A percentile compares a stretch with the other conserved stretches of the same genome.
Evolutionary conservation across 1,139 yeast genomes (phyloP).

Genomic region (Hansenula lynferdii): DNA sequence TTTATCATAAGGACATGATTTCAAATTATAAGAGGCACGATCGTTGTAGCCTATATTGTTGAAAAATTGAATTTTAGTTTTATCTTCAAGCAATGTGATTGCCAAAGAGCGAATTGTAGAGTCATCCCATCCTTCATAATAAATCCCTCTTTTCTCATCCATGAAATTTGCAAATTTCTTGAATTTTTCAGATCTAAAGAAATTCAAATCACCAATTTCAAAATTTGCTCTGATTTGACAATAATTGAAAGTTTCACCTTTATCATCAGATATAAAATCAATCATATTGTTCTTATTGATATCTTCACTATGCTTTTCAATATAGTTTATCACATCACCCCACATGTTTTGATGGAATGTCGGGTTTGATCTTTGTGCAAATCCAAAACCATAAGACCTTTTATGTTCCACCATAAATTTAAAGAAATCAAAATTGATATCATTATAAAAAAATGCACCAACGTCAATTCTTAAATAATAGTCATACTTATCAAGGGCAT

Average conservation of each 20-base stretch:
- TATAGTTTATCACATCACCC: no score
- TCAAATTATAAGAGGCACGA: conserved; percentile 39
- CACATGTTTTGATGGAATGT: conserved; percentile 55
- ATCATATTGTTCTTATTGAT: conserved; percentile 42
- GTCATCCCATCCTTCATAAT: conserved; percentile 64
- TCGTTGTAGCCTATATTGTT: conserved; percentile 47
- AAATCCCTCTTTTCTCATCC: conserved; percentile 49
- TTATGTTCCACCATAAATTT: conserved; percentile 53
- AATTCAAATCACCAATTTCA: conserved; percentile 50
- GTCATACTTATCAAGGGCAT: conserved; percentile 47
- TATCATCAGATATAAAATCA: conserved; percentile 50
- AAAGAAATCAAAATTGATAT: conserved; percentile 61
- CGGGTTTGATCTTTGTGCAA: conserved; percentile 56
- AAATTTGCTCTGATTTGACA: conserved; percentile 60
- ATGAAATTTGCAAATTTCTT: conserved; percentile 41
- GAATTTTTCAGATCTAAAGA: conserved; percentile 47
- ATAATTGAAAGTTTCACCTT: conserved; percentile 46
- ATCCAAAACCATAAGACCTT: conserved; percentile 61
- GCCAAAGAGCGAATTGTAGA: conserved; percentile 59
- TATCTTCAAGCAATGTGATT: conserved; percentile 42
- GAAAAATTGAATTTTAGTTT: conserved; percentile 45
- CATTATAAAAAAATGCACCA: conserved; percentile 56
- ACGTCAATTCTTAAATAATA: conserved; percentile 79
- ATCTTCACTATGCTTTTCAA: conserved; percentile 39
- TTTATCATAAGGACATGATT: conserved; percentile 52